Evolutionary conservation across 371 early-diverging fungal species (phyloP).

Genomic region (Mortierella sp.): DNA sequence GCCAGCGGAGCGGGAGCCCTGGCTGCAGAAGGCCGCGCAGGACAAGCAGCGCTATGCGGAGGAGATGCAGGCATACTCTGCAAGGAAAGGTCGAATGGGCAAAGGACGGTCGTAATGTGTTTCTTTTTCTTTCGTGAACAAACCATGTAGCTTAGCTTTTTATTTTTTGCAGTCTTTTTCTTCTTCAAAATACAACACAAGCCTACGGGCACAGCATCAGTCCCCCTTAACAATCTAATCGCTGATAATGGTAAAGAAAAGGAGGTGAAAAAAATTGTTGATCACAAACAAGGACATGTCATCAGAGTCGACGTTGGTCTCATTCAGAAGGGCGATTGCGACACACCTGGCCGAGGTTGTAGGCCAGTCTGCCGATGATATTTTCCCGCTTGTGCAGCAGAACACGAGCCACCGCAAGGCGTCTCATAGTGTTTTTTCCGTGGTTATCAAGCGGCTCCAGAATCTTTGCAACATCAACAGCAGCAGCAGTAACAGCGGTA

Average conservation of each 20-base stretch:
- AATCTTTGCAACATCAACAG: neutral
- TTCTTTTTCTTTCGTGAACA: too few species aligned
- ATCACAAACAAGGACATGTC: neutral
- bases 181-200: neutral
- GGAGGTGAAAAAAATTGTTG: neutral
- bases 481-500: neutral
- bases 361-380: constrained; percentile 1
- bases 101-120: constrained; percentile 26
- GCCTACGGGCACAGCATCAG: neutral
- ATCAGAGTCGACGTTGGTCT: constrained; percentile 20
- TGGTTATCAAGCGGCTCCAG: constrained; percentile 32
- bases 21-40: constrained; percentile 71
- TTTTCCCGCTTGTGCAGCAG: constrained; percentile 38
- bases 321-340: constrained; percentile 34
- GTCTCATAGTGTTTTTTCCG: constrained; percentile 37
- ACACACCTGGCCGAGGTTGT: constrained; percentile 26
- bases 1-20: constrained; percentile 65
- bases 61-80: constrained; percentile 72
- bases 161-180: neutral
- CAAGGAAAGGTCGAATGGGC: constrained; percentile 39
- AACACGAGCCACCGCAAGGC: constrained; percentile 32
- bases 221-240: neutral
- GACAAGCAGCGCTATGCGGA: constrained; percentile 83
- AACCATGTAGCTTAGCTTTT: neutral
- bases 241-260: constrained; percentile 22